phyloP scores from a whole-genome alignment of 2,329 filamentous ascomycete genomes.

The Calcarisporium arbuscula region DNA sequence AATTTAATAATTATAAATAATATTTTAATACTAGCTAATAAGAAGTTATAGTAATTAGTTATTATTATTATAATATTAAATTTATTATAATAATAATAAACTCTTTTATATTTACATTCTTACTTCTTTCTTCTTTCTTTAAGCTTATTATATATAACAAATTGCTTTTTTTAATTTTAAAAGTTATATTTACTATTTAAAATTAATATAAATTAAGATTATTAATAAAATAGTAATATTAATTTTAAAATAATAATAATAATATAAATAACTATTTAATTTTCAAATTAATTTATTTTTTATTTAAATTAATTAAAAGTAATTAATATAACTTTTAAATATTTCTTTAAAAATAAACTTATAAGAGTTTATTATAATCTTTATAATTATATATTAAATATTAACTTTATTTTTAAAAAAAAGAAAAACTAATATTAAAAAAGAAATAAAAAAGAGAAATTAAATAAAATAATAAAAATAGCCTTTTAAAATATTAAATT shows the following conservation, averaged over 20 bases:
- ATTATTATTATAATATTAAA: not conserved
- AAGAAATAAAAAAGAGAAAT: not conserved
- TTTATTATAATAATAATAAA: not conserved
- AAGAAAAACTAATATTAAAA: not conserved
- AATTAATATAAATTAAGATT: too few species aligned
- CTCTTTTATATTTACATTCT: not conserved
- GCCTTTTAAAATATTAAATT: not conserved
- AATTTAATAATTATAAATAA: not conserved
- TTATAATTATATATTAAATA: not conserved
- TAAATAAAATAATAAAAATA: not conserved
- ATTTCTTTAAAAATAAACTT: not conserved
- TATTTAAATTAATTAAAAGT: not conserved
- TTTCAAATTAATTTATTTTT: not conserved
- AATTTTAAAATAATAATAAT: too few species aligned
- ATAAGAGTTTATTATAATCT: not conserved
- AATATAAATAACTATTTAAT: too few species aligned
- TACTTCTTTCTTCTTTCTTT: too few species aligned
- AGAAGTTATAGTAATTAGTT: too few species aligned
- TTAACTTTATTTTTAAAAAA: not conserved
- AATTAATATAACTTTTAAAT: not conserved
- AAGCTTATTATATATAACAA: too few species aligned
- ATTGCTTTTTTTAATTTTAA: too few species aligned
- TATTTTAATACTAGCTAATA: too few species aligned
- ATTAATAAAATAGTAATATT: too few species aligned
- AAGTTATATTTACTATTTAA: too few species aligned